phyloP scores from a whole-genome alignment of 2,329 filamentous ascomycete genomes.

The Xylariaceae sp. region DNA sequence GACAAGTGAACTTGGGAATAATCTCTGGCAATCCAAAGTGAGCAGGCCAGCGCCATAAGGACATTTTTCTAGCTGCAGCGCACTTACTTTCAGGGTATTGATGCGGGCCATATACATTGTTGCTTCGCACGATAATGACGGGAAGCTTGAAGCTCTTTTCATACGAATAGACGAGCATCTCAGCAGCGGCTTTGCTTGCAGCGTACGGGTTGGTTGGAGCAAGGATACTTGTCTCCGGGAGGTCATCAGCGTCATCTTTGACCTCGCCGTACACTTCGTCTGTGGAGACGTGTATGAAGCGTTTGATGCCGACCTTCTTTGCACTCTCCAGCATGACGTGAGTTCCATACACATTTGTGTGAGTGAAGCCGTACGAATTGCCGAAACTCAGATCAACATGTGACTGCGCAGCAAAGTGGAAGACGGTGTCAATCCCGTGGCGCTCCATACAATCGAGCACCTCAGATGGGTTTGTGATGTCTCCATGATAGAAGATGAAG shows the following conservation, averaged over 20 bases:
- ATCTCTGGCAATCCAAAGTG: slow-evolving; percentile 51
- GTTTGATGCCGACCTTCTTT: slow-evolving; percentile 62
- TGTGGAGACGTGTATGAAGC: slow-evolving; percentile 78
- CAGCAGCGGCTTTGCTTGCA: slow-evolving; percentile 73
- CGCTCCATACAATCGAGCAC: slow-evolving; percentile 66
- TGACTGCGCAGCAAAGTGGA: slow-evolving; percentile 82
- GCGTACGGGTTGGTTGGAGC: slow-evolving; percentile 79
- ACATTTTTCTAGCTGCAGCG: background rate
- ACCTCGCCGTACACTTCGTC: slow-evolving; percentile 85
- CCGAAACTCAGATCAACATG: slow-evolving; percentile 80
- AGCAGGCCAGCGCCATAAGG: slow-evolving; percentile 8
- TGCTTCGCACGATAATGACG: slow-evolving; percentile 72
- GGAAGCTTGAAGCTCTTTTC: slow-evolving; percentile 77
- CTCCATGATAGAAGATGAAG: slow-evolving; percentile 74
- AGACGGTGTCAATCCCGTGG: slow-evolving; percentile 70
- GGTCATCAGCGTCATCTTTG: slow-evolving; percentile 63
- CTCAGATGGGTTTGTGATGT: slow-evolving; percentile 65
- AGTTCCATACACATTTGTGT: slow-evolving; percentile 79
- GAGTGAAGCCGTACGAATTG: slow-evolving; percentile 75
- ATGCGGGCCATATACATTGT: slow-evolving; percentile 82
- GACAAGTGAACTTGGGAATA: slow-evolving; percentile 74
- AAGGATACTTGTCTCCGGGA: slow-evolving; percentile 67
- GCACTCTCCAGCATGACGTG: slow-evolving; percentile 75
- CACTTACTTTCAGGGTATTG: slow-evolving; percentile 75
- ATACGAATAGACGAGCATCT: slow-evolving; percentile 86